A percentile compares a stretch with the other conserved stretches of the same genome.
Conservation (phyloP, 2,329 filamentous ascomycete genomes). For the Cercospora berteroae region DNA sequence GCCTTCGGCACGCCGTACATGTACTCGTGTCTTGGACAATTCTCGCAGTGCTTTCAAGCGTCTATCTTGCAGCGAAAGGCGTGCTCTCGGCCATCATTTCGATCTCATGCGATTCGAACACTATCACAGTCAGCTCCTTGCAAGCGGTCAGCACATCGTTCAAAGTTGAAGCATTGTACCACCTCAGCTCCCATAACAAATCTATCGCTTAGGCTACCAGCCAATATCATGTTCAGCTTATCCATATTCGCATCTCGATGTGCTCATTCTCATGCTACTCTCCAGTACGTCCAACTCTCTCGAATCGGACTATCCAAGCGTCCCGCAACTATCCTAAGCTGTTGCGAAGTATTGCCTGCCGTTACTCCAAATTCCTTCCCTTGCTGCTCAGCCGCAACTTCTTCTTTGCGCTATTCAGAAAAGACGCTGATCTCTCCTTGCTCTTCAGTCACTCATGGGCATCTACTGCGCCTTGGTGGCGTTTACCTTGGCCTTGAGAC, state of each 20-base stretch:
- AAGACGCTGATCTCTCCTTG: not conserved
- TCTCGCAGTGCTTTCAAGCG: not conserved
- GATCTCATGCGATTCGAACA: not conserved
- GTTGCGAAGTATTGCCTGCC: not conserved
- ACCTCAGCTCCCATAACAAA: conserved; percentile 7
- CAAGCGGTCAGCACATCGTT: not conserved
- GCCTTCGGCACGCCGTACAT: too few species aligned
- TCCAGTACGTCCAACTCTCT: not conserved
- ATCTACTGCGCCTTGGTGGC: conserved; percentile 36
- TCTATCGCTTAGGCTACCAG: conserved; percentile 9
- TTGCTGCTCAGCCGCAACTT: not conserved
- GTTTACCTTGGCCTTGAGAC: conserved; percentile 73
- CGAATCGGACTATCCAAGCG: not conserved
- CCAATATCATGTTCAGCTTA: not conserved
- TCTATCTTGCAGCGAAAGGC: too few species aligned
- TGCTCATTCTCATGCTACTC: not conserved
- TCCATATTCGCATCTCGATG: conserved; percentile 7
- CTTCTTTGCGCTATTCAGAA: not conserved
- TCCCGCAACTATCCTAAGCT: not conserved
- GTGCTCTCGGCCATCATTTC: not conserved
- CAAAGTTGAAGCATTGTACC: not conserved
- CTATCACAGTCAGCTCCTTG: not conserved
- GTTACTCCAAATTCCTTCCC: not conserved
- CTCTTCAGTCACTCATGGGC: not conserved
- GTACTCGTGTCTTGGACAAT: not conserved